Evolutionary conservation across 2,329 filamentous ascomycete genomes (phyloP).

Genomic region (Lachnellula subtilissima): DNA sequence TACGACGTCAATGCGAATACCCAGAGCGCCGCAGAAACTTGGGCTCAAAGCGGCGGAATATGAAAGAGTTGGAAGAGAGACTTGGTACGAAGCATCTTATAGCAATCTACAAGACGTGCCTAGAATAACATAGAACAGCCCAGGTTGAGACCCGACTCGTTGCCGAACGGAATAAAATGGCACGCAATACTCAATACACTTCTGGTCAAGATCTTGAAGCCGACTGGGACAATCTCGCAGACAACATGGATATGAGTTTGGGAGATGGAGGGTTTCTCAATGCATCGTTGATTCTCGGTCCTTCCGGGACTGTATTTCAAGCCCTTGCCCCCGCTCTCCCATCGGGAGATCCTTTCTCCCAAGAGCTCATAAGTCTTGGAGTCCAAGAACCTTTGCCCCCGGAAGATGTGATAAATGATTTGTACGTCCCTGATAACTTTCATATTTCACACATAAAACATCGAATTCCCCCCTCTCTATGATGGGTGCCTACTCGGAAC

Average conservation of each 20-base stretch:
- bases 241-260: slow-evolving; percentile 24
- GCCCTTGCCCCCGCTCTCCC: slow-evolving; percentile 3
- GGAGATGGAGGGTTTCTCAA: slow-evolving; percentile 15
- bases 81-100: slow-evolving; percentile 55
- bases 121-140: slow-evolving; percentile 60
- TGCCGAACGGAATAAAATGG: slow-evolving; percentile 30
- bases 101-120: slow-evolving; percentile 5
- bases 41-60: slow-evolving; percentile 81
- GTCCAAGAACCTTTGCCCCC: slow-evolving; percentile 77
- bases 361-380: slow-evolving; percentile 69
- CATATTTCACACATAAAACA: slow-evolving; percentile 9
- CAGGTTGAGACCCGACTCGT: slow-evolving; percentile 70
- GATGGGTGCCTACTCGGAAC: background rate
- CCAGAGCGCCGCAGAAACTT: slow-evolving; percentile 87
- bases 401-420: slow-evolving; percentile 73
- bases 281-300: slow-evolving; percentile 13
- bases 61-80: slow-evolving; percentile 83
- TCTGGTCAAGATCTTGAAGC: slow-evolving; percentile 3
- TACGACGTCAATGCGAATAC: slow-evolving; percentile 76
- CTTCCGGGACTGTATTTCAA: slow-evolving; percentile 13
- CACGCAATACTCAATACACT: background rate
- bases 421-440: slow-evolving; percentile 49
- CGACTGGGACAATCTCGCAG: slow-evolving; percentile 22
- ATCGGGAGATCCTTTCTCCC: slow-evolving; percentile 44
- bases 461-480: background rate